Evolutionary conservation across 2,329 filamentous ascomycete genomes (phyloP).

Genomic region (Claviceps sp.): DNA sequence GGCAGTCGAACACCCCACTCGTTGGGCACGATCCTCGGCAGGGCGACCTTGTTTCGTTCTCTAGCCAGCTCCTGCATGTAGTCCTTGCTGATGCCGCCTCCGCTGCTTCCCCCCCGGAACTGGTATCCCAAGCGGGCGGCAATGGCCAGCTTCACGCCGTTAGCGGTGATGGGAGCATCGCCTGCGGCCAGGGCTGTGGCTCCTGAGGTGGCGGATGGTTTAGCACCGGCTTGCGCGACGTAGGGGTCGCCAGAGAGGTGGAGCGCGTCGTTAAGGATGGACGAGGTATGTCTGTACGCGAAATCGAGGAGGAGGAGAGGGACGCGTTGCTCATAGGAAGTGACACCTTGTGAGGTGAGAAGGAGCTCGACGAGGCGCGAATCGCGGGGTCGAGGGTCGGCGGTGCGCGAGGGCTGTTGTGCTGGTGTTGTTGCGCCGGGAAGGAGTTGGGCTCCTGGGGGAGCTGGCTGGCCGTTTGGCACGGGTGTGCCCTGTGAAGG

Average conservation of each 20-base stretch:
- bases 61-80: slow-evolving; percentile 63
- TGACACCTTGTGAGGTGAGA: slow-evolving; percentile 65
- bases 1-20: slow-evolving; percentile 57
- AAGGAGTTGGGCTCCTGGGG: no score
- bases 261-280: slow-evolving; percentile 56
- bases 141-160: slow-evolving; percentile 61
- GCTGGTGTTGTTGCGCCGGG: slow-evolving; percentile 11
- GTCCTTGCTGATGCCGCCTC: slow-evolving; percentile 52
- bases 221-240: slow-evolving; percentile 40
- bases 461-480: slow-evolving; percentile 22
- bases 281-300: slow-evolving; percentile 67
- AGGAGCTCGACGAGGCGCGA: slow-evolving; percentile 68
- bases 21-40: slow-evolving; percentile 49
- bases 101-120: slow-evolving; percentile 44
- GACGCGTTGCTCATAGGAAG: slow-evolving; percentile 68
- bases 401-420: slow-evolving; percentile 20
- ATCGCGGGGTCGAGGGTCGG: slow-evolving; percentile 56
- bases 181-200: slow-evolving; percentile 33
- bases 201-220: slow-evolving; percentile 35
- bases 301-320: slow-evolving; percentile 76
- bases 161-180: slow-evolving; percentile 47
- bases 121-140: slow-evolving; percentile 54
- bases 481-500: slow-evolving; percentile 16
- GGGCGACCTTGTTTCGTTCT: slow-evolving; percentile 52
- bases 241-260: slow-evolving; percentile 59